Evolutionary conservation across 305 asterid species (phyloP).

Genomic region (Fraxinus latifolia): DNA sequence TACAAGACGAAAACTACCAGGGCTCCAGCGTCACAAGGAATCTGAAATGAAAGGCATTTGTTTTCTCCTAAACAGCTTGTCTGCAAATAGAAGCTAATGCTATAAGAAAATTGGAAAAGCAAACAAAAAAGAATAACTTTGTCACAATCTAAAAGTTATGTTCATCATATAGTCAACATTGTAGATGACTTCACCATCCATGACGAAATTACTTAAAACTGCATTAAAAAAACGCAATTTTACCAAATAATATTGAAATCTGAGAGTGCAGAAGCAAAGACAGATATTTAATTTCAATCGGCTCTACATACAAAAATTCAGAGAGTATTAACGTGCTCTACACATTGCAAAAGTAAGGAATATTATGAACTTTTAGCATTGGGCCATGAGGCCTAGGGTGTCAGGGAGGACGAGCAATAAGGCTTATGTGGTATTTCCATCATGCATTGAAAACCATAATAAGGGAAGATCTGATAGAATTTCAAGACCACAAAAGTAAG

Average conservation of each 20-base stretch:
- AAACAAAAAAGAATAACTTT: constrained; percentile 1
- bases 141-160: neutral
- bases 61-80: constrained; percentile 62
- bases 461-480: too few relatives aligned
- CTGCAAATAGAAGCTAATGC: constrained; percentile 44
- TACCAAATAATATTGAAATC: neutral
- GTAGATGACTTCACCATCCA: constrained; percentile 14
- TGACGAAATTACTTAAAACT: neutral
- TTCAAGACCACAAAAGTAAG: too few relatives aligned
- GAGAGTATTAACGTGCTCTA: neutral
- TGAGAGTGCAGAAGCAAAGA: neutral
- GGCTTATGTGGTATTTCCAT: neutral
- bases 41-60: constrained; percentile 64
- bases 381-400: neutral
- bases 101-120: constrained; percentile 11
- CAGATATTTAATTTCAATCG: neutral
- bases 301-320: neutral
- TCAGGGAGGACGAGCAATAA: neutral
- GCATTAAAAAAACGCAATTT: neutral
- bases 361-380: neutral
- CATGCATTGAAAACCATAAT: neutral
- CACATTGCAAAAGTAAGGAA: neutral
- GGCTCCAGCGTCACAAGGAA: constrained; percentile 45
- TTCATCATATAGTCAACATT: neutral
- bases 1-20: constrained; percentile 37